phyloP scores from a whole-genome alignment of 2,329 filamentous ascomycete genomes.

The Arthrobotrys sinensis region DNA sequence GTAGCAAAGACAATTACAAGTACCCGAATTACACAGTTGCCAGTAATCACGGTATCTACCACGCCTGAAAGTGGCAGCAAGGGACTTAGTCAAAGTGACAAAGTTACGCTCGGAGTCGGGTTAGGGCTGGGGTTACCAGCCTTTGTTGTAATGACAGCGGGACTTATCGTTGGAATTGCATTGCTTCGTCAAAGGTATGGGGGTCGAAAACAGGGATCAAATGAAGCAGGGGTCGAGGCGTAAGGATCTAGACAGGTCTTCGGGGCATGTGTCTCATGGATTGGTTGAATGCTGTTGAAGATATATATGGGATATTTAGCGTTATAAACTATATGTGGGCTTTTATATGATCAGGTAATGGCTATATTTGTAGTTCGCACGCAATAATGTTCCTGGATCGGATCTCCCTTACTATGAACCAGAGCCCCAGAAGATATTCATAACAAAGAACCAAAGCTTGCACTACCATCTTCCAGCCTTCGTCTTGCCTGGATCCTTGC shows the following conservation, averaged over 20 bases:
- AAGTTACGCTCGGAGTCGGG: slow-evolving; percentile 15
- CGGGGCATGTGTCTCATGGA: not conserved
- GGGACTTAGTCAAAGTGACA: not conserved
- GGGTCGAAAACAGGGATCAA: not conserved
- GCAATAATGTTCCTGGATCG: too few species aligned
- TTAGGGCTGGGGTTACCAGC: slow-evolving; percentile 13
- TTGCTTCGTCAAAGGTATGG: not conserved
- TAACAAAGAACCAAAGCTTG: too few species aligned
- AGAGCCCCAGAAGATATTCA: too few species aligned
- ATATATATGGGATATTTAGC: not conserved
- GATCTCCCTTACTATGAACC: too few species aligned
- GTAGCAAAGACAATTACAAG: not conserved
- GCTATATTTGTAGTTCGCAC: too few species aligned
- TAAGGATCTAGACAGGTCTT: not conserved
- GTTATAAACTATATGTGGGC: too few species aligned
- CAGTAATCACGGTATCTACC: slow-evolving; percentile 4
- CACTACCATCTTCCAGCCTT: too few species aligned
- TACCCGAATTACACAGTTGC: not conserved
- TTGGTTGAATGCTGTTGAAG: not conserved
- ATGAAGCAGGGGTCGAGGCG: not conserved
- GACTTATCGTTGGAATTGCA: not conserved
- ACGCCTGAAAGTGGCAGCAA: not conserved
- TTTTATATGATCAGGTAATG: too few species aligned
- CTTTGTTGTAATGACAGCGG: not conserved
- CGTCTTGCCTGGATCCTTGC: too few species aligned